These are phyloP conservation scores for Iodosphaeria phyllophila DNA, from an alignment of 2,329 filamentous ascomycete genomes.

Conservation along the genomic window DNA sequence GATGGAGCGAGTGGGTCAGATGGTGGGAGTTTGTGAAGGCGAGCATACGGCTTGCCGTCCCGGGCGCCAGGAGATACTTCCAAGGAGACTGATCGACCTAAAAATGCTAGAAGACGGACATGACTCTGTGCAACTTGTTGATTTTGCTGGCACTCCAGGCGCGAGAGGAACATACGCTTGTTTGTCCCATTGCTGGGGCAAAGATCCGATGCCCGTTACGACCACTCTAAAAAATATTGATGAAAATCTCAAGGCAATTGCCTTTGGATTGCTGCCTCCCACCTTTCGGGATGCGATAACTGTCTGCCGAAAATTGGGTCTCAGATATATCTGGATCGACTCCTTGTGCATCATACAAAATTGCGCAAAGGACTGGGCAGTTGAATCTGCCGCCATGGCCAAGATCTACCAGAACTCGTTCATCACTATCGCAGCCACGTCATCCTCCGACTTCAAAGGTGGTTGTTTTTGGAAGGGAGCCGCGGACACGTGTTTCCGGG, in stretches of 20 bases:
- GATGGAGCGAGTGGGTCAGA: too few relatives aligned
- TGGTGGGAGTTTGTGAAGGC: too few relatives aligned
- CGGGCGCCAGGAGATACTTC: too few relatives aligned
- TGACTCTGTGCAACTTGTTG: not conserved
- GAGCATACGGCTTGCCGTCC: too few relatives aligned
- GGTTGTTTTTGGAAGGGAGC: conserved; percentile 1
- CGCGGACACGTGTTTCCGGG: too few relatives aligned
- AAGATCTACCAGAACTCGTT: conserved; percentile 3
- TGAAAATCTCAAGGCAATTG: not conserved
- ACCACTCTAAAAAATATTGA: not conserved
- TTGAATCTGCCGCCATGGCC: conserved; percentile 2
- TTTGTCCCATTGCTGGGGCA: conserved; percentile 3
- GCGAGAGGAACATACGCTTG: not conserved
- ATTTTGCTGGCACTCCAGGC: conserved; percentile 24
- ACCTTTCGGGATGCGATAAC: conserved; percentile 3
- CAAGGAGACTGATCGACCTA: too few relatives aligned
- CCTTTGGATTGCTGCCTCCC: conserved; percentile 1
- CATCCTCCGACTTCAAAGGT: not conserved
- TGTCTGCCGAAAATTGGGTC: conserved; percentile 1
- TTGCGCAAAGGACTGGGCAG: conserved; percentile 1
- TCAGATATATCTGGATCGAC: conserved; percentile 4
- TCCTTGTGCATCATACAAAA: conserved; percentile 5
- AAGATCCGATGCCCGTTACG: not conserved
- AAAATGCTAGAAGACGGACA: too few relatives aligned
- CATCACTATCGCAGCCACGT: conserved; percentile 2